phyloP scores from a whole-genome alignment of 257 asterid genomes.

The Salvia hispanica region DNA sequence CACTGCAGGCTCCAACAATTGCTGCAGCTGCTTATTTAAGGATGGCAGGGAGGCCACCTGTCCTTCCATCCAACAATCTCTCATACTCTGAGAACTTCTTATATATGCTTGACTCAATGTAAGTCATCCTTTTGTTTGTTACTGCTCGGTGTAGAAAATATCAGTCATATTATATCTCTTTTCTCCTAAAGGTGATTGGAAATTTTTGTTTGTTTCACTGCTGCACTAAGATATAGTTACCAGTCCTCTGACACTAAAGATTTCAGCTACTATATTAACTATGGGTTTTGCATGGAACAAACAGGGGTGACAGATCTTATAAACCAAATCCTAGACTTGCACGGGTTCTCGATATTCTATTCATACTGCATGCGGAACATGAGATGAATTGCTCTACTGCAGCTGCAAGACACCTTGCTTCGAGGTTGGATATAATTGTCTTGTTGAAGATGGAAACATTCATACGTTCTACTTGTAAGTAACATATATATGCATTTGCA shows the following conservation, averaged over 20 bases:
- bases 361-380: constrained; percentile 95
- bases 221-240: neutral
- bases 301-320: constrained; percentile 93
- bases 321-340: constrained; percentile 97
- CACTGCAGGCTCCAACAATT: constrained; percentile 90
- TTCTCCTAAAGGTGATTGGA: constrained; percentile 1
- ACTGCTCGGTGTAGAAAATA: neutral
- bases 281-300: constrained; percentile 31
- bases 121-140: constrained; percentile 39
- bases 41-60: constrained; percentile 98
- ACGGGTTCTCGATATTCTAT: constrained; percentile 92
- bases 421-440: constrained; percentile 60
- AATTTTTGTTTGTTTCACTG: neutral
- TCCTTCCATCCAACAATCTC: constrained; percentile 90
- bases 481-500: constrained; percentile 40
- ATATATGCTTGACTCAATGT: constrained; percentile 99
- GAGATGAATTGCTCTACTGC: constrained; percentile 99
- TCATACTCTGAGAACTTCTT: constrained; percentile 97
- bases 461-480: constrained; percentile 22
- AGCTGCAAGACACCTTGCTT: constrained; percentile 97
- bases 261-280: constrained; percentile 30
- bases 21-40: constrained; percentile 99
- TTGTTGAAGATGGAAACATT: constrained; percentile 22
- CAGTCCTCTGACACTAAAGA: constrained; percentile 18
- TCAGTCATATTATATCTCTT: constrained; percentile 1